Conservation (phyloP, 768 basidiomycete species). For the Kondoa malvinella region DNA sequence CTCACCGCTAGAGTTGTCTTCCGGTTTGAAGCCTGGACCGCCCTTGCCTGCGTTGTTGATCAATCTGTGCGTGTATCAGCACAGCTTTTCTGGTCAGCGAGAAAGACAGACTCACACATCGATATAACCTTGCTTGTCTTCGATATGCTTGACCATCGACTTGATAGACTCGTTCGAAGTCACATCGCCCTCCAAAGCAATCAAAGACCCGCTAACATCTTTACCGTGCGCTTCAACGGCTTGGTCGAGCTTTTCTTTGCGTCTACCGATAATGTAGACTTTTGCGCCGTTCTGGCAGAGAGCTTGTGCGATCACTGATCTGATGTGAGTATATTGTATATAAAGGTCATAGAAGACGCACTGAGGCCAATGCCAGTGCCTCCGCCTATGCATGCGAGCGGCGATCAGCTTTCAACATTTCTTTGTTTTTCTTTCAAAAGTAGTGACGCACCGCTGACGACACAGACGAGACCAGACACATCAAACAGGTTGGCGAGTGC, state of each 20-base stretch:
- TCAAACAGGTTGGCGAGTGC: background rate
- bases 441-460: background rate
- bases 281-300: background rate
- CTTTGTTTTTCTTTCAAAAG: background rate
- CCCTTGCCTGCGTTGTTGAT: background rate
- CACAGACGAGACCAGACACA: background rate
- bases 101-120: background rate
- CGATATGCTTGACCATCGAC: background rate
- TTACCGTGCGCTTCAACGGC: background rate
- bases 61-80: background rate
- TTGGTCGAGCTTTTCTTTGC: background rate
- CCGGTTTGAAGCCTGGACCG: background rate
- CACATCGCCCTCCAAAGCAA: background rate
- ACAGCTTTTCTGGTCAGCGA: background rate
- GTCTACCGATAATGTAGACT: background rate
- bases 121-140: background rate
- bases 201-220: background rate
- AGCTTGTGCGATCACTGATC: background rate
- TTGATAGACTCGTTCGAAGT: background rate
- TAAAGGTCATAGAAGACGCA: background rate
- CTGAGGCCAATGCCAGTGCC: background rate
- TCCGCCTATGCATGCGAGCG: too few species aligned
- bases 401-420: too few species aligned
- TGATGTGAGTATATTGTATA: background rate
- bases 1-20: background rate